A percentile compares a stretch with the other conserved stretches of the same genome.
These are phyloP conservation scores for Wallacemonas sp. DNA, from an alignment of 208 protist genomes.

Conservation along the genomic window DNA sequence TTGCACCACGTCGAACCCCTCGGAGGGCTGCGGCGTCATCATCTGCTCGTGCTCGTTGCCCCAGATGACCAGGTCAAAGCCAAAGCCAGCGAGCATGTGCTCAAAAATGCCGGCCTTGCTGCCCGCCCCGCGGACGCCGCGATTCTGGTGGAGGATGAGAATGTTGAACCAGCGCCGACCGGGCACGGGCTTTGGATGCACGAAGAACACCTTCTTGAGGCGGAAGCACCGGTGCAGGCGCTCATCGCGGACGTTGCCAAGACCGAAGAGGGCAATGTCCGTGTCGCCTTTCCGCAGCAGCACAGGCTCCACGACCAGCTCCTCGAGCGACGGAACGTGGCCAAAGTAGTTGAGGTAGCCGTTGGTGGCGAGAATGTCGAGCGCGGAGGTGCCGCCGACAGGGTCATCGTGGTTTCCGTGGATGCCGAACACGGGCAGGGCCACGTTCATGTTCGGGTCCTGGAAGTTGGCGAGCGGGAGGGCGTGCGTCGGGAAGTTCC, in stretches of 20 bases:
- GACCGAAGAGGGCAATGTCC: conserved; percentile 97
- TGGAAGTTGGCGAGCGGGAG: conserved; percentile 90
- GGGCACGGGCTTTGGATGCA: conserved; percentile 68
- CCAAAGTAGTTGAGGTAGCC: conserved; percentile 99
- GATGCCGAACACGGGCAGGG: conserved; percentile 98
- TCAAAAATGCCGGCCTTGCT: conserved; percentile 94
- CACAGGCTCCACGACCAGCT: conserved; percentile 94
- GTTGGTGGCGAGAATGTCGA: conserved; percentile 95
- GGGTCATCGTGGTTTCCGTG: conserved; percentile 99
- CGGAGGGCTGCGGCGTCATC: conserved; percentile 85
- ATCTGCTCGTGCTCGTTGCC: conserved; percentile 99
- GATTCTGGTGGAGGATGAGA: conserved; percentile 98
- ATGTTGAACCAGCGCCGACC: conserved; percentile 96
- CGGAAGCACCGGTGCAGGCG: conserved; percentile 96
- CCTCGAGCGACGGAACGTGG: conserved; percentile 88
- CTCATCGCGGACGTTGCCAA: conserved; percentile 98
- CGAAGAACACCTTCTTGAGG: conserved; percentile 93
- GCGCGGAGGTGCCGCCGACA: conserved; percentile 91
- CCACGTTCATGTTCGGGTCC: conserved; percentile 98
- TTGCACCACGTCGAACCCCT: conserved; percentile 94
- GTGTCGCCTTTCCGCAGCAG: conserved; percentile 94
- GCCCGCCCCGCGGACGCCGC: conserved; percentile 66
- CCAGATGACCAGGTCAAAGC: conserved; percentile 98
- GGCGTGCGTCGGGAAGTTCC: conserved; percentile 91
- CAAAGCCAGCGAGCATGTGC: conserved; percentile 91